Base-by-base conservation (phyloP, 257 asterid species). In the Ajuga chamaepitys region DNA sequence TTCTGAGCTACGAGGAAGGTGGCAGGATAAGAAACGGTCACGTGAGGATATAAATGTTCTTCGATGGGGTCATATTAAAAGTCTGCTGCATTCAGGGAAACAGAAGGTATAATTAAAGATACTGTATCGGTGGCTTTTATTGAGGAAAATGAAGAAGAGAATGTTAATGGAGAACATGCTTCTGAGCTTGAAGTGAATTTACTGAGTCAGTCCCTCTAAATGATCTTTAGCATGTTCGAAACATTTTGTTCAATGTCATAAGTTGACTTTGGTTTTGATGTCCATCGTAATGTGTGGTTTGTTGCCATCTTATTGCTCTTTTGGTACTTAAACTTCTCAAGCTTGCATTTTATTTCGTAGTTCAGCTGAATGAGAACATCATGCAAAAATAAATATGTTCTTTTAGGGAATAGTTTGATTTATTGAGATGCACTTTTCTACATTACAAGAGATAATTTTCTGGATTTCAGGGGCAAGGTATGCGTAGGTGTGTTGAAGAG, bases 401-500 rank as follows among this genome's bases (percentile, higher is more conserved):
- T 54, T 65, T 1, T 25, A 41, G 58, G 40, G 10, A n/a, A 26
- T 41, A 21, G 24, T 30, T 58, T 16, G 34, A 22, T 44, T 10
- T 3, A 17, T 61, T 16, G 53, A 47, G 64, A 9, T 54, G 37
- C 21, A 40, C 5, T 40, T 8, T 40, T 50, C 30, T 37, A 26
- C 28, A 42, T 40, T 12, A 58, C 24, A 44, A 58, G 37, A 24
- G 22, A 42, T 66, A 38, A 63, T 52, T 48, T 62, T 24, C 17
- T 74, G 54, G 40, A 45, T 71, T 73, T 75, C 82, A 86, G 95
- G 80, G 55, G 41, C 88, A 68, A 28, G 87, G 88, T 67, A 73
- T 85, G 42, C 99, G 92, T 51, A 80, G 86, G 67, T 84, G 96
- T 25, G 85, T 89, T 37, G 90, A 89, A 78, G 97, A 93, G 83